Evolutionary conservation across 2,329 filamentous ascomycete species (phyloP), one percentile per base, ranked within the genome.

Genomic region (Bipolaris zeicola): DNA sequence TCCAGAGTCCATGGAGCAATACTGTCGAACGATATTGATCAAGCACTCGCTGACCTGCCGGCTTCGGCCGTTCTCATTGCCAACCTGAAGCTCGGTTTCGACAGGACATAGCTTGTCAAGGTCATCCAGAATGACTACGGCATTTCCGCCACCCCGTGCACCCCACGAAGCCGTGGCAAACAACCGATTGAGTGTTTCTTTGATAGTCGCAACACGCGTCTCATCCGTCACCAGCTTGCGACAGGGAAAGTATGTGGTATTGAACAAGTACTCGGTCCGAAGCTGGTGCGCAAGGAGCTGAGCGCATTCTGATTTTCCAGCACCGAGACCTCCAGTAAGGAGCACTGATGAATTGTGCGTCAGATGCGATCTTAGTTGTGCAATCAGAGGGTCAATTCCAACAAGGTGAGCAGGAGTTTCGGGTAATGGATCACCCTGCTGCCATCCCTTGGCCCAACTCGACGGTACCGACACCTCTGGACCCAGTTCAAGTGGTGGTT

Each of bases 161-260:
- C 91, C 92, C 95, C 95, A 99, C 39, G 90, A 89, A 3, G 95
- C 95, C 18, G 87, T 85, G 81, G 95, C 92, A 73, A 99, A 98
- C 1, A 96, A 77, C 14, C 92, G 86, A 48, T 86, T 88, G 5
- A 99, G 78, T 0, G 87, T 95, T 69, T 98, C 94, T 70, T 96
- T 97, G 77, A 99, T 91, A 0, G 90, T 91, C 2, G 92, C 90
- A 13, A 97, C 87, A 55, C 94, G 85, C 37, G 89, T 96, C 74
- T 99, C 95, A 58, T 98, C 93, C 1, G 90, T 96, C 26, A 96
- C 89, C 3, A 97, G 82, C 60, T 90, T 93, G 26, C 90, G 86
- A 67, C 94, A 98, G 0, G 92, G 85, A 63, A 96, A 92, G 76
- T 96, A 96, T 4, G 89, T 87, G 1, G 89, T 89, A 71, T 96